phyloP scores from a whole-genome alignment of 805 yeast genomes.

The Candida insectorum region DNA sequence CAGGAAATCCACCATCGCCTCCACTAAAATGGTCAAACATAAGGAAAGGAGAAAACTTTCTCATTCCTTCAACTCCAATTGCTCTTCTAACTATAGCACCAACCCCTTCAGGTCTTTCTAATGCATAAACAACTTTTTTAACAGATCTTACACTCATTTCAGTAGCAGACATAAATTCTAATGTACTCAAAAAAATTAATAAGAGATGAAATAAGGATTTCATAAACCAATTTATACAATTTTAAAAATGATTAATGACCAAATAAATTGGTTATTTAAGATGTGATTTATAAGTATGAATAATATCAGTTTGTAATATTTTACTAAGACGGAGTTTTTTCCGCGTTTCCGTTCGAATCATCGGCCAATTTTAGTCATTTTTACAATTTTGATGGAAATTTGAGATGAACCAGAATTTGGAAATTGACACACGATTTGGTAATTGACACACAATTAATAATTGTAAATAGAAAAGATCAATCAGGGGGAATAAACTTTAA shows the following conservation, averaged over 20 bases:
- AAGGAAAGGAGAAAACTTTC: conserved; percentile 79
- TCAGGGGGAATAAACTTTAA: no score
- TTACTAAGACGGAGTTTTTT: not conserved
- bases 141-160: conserved; percentile 25
- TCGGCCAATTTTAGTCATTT: not conserved
- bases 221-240: conserved; percentile 5
- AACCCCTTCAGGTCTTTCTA: conserved; percentile 78
- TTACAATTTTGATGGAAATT: not conserved
- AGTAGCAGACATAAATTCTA: not conserved
- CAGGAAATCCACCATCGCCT: conserved; percentile 58
- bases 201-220: not conserved
- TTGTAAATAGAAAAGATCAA: no score
- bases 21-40: conserved; percentile 72
- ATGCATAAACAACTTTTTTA: conserved; percentile 40
- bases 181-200: conserved; percentile 6
- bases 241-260: no score
- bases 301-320: conserved; percentile 1
- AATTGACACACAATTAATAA: no score
- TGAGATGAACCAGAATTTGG: not conserved
- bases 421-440: no score
- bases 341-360: not conserved
- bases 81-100: conserved; percentile 87
- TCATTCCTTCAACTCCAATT: conserved; percentile 62
- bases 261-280: not conserved
- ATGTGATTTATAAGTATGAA: not conserved